These are phyloP conservation scores for Medicago lupulina DNA, from an alignment of 306 rosid species.

Conservation along the genomic window DNA sequence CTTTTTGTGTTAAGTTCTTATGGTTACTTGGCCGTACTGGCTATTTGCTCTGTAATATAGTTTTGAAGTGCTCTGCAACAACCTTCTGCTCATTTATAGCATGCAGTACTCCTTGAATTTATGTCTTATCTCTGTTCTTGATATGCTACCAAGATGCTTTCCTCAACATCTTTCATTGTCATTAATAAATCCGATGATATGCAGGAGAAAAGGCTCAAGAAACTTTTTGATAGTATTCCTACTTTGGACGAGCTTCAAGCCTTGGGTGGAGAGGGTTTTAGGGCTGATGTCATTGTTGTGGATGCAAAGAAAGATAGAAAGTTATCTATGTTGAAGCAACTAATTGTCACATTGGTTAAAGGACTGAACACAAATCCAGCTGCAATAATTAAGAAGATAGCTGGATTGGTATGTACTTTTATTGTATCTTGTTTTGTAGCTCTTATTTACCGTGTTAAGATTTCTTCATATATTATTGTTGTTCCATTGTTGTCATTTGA, in stretches of 20 bases:
- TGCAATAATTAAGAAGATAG: slow-evolving; percentile 90
- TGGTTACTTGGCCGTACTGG: slow-evolving; percentile 25
- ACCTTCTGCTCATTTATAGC: slow-evolving; percentile 11
- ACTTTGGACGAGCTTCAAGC: slow-evolving; percentile 84
- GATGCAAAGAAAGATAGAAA: slow-evolving; percentile 90
- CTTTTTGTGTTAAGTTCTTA: slow-evolving; percentile 24
- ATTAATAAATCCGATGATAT: slow-evolving; percentile 34
- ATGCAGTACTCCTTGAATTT: slow-evolving; percentile 30
- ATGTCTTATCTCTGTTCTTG: slow-evolving; percentile 31
- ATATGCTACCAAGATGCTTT: slow-evolving; percentile 6
- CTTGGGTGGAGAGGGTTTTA: slow-evolving; percentile 74
- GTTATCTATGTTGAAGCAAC: slow-evolving; percentile 88
- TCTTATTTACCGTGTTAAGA: slow-evolving; percentile 8
- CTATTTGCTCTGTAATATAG: slow-evolving; percentile 19
- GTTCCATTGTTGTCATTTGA: neutral
- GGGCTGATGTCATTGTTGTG: slow-evolving; percentile 87
- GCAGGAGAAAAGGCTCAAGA: slow-evolving; percentile 93
- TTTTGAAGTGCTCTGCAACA: slow-evolving; percentile 24
- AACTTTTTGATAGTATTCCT: slow-evolving; percentile 76
- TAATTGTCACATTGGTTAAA: slow-evolving; percentile 75
- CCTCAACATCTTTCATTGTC: slow-evolving; percentile 19
- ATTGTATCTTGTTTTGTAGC: slow-evolving; percentile 27
- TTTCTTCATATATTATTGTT: slow-evolving; percentile 30
- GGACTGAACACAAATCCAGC: slow-evolving; percentile 91
- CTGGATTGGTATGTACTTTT: slow-evolving; percentile 70